Evolutionary conservation across 225 moss, liverwort and hornwort genomes (phyloP).

Genomic region (Asterella californica): DNA sequence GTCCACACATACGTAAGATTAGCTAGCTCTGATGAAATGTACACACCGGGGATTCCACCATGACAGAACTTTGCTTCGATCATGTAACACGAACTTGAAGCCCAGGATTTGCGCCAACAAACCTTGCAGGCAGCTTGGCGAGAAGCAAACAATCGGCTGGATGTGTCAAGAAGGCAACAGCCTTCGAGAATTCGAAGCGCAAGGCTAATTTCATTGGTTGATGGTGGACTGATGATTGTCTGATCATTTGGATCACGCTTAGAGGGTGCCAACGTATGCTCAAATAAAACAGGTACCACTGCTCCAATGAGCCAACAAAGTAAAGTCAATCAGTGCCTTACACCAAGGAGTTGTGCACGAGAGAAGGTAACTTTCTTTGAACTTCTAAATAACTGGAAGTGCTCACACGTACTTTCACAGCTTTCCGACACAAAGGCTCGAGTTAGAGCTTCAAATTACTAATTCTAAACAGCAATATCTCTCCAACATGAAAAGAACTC

Average conservation of each 20-base stretch:
- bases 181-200: conserved; percentile 90
- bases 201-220: conserved; percentile 59
- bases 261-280: conserved; percentile 63
- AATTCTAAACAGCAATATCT: neutral
- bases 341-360: neutral
- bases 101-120: neutral
- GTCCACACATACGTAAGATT: neutral
- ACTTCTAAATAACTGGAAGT: neutral
- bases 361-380: neutral
- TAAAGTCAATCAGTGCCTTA: conserved; percentile 1
- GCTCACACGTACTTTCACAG: neutral
- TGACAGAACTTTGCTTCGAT: neutral
- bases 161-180: conserved; percentile 79
- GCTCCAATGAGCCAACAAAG: conserved; percentile 25
- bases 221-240: conserved; percentile 50
- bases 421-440: neutral
- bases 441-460: neutral
- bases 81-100: neutral
- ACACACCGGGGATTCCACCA: neutral
- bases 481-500: neutral
- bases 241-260: conserved; percentile 53
- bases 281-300: conserved; percentile 93
- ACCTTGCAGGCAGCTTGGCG: conserved; percentile 57
- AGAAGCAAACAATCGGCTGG: conserved; percentile 67
- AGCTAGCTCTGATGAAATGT: neutral